A percentile compares a stretch with the other conserved stretches of the same genome.
These are phyloP conservation scores for Colletotrichum agaves DNA, from an alignment of 2,329 filamentous ascomycete genomes.

Conservation along the genomic window DNA sequence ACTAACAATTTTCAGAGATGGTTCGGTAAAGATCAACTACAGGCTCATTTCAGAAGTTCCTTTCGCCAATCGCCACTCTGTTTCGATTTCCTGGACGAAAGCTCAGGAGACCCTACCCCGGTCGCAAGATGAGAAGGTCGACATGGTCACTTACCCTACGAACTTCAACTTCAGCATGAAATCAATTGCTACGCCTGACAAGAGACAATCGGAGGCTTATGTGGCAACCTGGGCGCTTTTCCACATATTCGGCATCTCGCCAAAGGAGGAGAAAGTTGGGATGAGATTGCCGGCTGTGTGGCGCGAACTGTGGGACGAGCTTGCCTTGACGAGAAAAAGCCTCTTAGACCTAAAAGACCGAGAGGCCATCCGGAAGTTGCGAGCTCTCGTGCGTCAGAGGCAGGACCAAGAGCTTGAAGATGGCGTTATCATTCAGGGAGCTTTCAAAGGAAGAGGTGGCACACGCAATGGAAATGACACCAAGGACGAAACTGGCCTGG, in stretches of 20 bases:
- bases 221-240: constrained; percentile 86
- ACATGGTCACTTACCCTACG: constrained; percentile 57
- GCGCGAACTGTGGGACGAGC: constrained; percentile 87
- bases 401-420: constrained; percentile 77
- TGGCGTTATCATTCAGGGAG: constrained; percentile 79
- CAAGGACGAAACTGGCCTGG: constrained; percentile 59
- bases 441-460: constrained; percentile 72
- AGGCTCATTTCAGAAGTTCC: constrained; percentile 76
- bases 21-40: constrained; percentile 73
- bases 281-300: constrained; percentile 81
- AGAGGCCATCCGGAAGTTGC: constrained; percentile 72
- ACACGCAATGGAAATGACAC: constrained; percentile 59
- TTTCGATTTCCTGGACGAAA: constrained; percentile 84
- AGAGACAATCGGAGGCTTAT: constrained; percentile 87
- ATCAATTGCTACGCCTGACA: constrained; percentile 76
- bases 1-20: constrained; percentile 65
- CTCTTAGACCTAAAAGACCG: constrained; percentile 78
- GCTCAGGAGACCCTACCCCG: constrained; percentile 64
- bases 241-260: constrained; percentile 78
- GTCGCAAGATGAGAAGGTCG: constrained; percentile 49
- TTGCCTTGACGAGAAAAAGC: constrained; percentile 76
- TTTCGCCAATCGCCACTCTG: constrained; percentile 79
- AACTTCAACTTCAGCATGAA: constrained; percentile 78
- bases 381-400: constrained; percentile 74
- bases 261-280: constrained; percentile 87